Evolutionary conservation across 805 yeast genomes (phyloP).

Genomic region (Ogataea haglerorum): DNA sequence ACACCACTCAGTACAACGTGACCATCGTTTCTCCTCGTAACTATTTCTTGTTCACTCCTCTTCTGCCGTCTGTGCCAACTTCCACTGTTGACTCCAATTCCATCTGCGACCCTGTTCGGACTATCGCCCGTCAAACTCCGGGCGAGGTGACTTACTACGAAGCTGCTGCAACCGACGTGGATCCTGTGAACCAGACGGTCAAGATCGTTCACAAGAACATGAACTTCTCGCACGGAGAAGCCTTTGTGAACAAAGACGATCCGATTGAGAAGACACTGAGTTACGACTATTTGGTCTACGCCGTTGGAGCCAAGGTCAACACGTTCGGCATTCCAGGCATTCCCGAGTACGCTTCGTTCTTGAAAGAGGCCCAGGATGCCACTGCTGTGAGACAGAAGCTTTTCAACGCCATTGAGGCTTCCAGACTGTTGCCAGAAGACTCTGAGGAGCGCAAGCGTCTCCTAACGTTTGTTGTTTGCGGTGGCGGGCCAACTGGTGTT

Average conservation of each 20-base stretch:
- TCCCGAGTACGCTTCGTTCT: slow-evolving; percentile 75
- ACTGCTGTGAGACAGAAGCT: slow-evolving; percentile 74
- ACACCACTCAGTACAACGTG: slow-evolving; percentile 82
- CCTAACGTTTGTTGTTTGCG: slow-evolving; percentile 84
- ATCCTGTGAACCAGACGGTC: slow-evolving; percentile 64
- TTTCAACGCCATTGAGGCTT: slow-evolving; percentile 85
- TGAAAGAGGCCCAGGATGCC: slow-evolving; percentile 87
- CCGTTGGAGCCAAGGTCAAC: slow-evolving; percentile 92
- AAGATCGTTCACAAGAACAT: slow-evolving; percentile 54
- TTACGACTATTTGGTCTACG: slow-evolving; percentile 83
- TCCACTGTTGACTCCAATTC: slow-evolving; percentile 88
- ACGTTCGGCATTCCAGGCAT: slow-evolving; percentile 95
- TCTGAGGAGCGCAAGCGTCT: slow-evolving; percentile 76
- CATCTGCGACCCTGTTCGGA: slow-evolving; percentile 87
- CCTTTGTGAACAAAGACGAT: slow-evolving; percentile 42
- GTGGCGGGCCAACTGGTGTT: slow-evolving; percentile 98
- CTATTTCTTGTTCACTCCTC: slow-evolving; percentile 92
- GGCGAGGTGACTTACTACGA: slow-evolving; percentile 80
- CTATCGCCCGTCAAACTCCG: slow-evolving; percentile 67
- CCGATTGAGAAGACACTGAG: slow-evolving; percentile 43
- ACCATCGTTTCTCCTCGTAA: slow-evolving; percentile 89
- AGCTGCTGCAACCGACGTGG: slow-evolving; percentile 85
- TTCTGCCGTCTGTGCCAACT: slow-evolving; percentile 89
- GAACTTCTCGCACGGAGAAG: slow-evolving; percentile 50
- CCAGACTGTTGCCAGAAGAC: slow-evolving; percentile 68